These are phyloP conservation scores for Fonsecaea pugnacius DNA, from an alignment of 2,329 filamentous ascomycete species.

Conservation along the genomic window DNA sequence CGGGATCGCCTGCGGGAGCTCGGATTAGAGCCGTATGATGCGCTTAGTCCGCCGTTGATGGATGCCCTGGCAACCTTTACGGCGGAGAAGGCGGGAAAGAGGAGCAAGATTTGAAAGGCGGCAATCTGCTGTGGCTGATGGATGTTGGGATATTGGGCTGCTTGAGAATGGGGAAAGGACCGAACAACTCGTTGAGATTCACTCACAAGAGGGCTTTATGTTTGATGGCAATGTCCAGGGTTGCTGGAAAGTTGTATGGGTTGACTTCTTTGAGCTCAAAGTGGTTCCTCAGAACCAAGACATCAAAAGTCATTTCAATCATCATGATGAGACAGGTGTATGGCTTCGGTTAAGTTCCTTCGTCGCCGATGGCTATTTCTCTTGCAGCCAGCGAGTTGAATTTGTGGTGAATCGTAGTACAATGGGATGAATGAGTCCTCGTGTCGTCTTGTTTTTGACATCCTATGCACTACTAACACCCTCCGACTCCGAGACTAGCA, in stretches of 20 bases:
- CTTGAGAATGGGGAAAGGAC: neutral
- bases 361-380: neutral
- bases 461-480: neutral
- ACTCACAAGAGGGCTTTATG: neutral
- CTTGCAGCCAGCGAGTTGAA: neutral
- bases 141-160: neutral
- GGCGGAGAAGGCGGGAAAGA: constrained; percentile 52
- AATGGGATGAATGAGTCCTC: neutral
- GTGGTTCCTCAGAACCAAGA: neutral
- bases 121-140: neutral
- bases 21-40: constrained; percentile 67
- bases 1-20: constrained; percentile 57
- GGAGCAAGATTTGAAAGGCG: constrained; percentile 18
- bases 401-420: neutral
- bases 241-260: neutral
- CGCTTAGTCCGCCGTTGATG: constrained; percentile 66
- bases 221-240: neutral
- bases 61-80: constrained; percentile 63
- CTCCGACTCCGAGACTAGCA: neutral
- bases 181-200: neutral
- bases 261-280: neutral
- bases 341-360: neutral
- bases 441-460: neutral
- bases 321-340: neutral
- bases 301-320: neutral